phyloP scores from a whole-genome alignment of 768 basidiomycete genomes.

The Suillus decipiens region DNA sequence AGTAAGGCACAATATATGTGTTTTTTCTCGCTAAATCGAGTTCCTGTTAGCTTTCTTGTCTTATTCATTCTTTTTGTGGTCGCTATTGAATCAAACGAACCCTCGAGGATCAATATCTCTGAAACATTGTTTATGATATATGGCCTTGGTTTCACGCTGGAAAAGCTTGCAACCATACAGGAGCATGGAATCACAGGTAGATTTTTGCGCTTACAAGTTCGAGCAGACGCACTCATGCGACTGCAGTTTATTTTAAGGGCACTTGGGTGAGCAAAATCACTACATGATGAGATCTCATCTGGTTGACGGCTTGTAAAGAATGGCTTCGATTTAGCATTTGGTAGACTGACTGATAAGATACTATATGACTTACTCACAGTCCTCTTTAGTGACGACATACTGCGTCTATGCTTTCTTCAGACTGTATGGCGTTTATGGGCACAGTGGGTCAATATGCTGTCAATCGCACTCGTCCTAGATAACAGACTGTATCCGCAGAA shows the following conservation, averaged over 20 bases:
- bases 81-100: conserved; percentile 74
- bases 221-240: conserved; percentile 11
- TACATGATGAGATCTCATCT: background rate
- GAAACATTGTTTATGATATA: conserved; percentile 82
- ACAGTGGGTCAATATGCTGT: conserved; percentile 45
- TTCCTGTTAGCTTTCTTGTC: conserved; percentile 58
- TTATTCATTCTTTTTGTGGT: conserved; percentile 79
- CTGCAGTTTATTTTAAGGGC: conserved; percentile 76
- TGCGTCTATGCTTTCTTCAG: conserved; percentile 76
- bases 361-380: conserved; percentile 4
- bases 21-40: background rate
- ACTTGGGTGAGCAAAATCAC: conserved; percentile 62
- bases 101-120: conserved; percentile 58
- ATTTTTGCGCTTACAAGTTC: conserved; percentile 1
- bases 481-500: conserved; percentile 38
- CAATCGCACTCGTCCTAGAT: background rate
- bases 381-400: conserved; percentile 68
- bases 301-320: conserved; percentile 49
- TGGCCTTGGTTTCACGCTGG: conserved; percentile 81
- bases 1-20: conserved; percentile 46
- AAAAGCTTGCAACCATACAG: conserved; percentile 93
- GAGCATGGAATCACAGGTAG: conserved; percentile 90
- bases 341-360: conserved; percentile 38
- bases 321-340: conserved; percentile 91
- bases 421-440: conserved; percentile 71